Evolutionary conservation across 257 asterid genomes (phyloP).

Genomic region (Hygrophila difformis): DNA sequence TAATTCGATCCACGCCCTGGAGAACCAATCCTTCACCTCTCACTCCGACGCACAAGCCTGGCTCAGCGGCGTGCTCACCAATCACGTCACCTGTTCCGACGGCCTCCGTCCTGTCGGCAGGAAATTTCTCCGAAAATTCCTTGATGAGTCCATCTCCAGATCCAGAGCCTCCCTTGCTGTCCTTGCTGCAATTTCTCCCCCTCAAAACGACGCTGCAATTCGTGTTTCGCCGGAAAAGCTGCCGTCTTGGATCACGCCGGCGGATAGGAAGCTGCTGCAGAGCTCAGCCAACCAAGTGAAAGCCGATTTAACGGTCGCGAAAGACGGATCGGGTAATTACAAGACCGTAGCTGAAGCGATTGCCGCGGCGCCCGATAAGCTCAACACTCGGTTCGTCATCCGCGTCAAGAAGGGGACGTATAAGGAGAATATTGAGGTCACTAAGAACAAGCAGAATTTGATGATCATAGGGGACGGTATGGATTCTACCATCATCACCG

Average conservation of each 20-base stretch:
- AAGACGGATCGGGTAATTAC: slow-evolving; percentile 41
- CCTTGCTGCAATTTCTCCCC: slow-evolving; percentile 16
- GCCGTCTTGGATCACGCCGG: slow-evolving; percentile 34
- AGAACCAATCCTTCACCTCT: background rate
- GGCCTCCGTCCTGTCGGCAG: slow-evolving; percentile 18
- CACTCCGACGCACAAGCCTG: slow-evolving; percentile 28
- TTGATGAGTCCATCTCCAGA: slow-evolving; percentile 24
- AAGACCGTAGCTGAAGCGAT: slow-evolving; percentile 34
- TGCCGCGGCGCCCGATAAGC: slow-evolving; percentile 33
- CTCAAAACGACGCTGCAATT: background rate
- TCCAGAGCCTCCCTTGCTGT: slow-evolving; percentile 35
- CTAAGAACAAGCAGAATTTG: slow-evolving; percentile 27
- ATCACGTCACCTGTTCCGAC: slow-evolving; percentile 42
- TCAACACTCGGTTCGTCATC: slow-evolving; percentile 29
- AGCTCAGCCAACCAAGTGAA: slow-evolving; percentile 11
- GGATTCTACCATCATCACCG: slow-evolving; percentile 35
- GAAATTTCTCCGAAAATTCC: background rate
- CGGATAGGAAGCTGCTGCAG: slow-evolving; percentile 31
- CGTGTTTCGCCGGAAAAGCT: background rate
- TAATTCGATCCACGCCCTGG: slow-evolving; percentile 23
- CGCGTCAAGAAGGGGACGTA: slow-evolving; percentile 42
- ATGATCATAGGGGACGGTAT: slow-evolving; percentile 59
- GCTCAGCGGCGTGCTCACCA: slow-evolving; percentile 47
- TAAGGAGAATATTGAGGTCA: slow-evolving; percentile 40
- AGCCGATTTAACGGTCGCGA: slow-evolving; percentile 35